A percentile compares a stretch with the other conserved stretches of the same genome.
phyloP scores from a whole-genome alignment of 1,284 basidiomycete species.

The Rhodotorula sp. region DNA sequence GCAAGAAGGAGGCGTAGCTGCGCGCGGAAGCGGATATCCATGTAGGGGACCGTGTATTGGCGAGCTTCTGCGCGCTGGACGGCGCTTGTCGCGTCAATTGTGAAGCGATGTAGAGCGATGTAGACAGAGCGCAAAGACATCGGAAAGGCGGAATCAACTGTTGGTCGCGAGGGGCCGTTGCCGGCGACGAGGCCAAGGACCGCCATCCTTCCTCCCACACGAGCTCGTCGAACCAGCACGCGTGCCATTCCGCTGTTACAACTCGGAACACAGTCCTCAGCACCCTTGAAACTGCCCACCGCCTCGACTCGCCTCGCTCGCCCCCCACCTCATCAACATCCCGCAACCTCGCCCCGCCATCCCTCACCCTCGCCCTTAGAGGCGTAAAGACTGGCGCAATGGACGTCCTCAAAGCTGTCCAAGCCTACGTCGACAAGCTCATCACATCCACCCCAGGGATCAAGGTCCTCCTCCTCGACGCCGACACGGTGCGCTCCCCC shows the following conservation, averaged over 20 bases:
- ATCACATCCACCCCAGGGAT: slow-evolving; percentile 82
- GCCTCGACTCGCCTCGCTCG: background rate
- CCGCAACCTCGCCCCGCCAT: background rate
- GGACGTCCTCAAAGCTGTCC: slow-evolving; percentile 94
- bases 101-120: too few relatives aligned
- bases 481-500: slow-evolving; percentile 79
- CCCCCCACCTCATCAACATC: background rate
- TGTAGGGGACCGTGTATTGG: too few relatives aligned
- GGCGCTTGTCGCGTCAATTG: too few relatives aligned
- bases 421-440: slow-evolving; percentile 90
- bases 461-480: slow-evolving; percentile 96
- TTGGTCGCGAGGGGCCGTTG: background rate
- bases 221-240: background rate
- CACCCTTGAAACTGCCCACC: background rate
- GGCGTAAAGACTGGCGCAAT: slow-evolving; percentile 55
- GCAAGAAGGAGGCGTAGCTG: slow-evolving; percentile 19
- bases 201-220: too few relatives aligned
- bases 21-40: background rate
- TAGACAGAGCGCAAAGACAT: too few relatives aligned
- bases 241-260: too few relatives aligned
- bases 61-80: too few relatives aligned
- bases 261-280: fast-evolving
- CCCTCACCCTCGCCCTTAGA: fast-evolving
- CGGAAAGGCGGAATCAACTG: background rate
- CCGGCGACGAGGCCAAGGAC: background rate